A percentile compares a stretch with the other conserved stretches of the same genome.
These are phyloP conservation scores for Suzukiozyma palmioleophila DNA, from an alignment of 1,139 yeast species.

Conservation along the genomic window DNA sequence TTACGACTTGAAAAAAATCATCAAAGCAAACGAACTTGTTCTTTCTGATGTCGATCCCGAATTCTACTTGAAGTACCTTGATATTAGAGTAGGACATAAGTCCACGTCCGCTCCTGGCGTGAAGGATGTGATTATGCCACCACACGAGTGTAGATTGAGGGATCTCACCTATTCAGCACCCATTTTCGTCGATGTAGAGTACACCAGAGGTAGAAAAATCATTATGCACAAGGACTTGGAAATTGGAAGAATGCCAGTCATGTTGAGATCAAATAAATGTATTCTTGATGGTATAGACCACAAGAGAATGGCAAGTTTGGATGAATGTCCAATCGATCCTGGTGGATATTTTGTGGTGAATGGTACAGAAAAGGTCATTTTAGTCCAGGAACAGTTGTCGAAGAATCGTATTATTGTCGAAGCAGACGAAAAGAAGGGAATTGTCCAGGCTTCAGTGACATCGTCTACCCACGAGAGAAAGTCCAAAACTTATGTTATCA, in stretches of 20 bases:
- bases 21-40: constrained; percentile 83
- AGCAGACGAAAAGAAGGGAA: constrained; percentile 89
- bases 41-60: constrained; percentile 96
- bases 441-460: constrained; percentile 96
- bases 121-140: constrained; percentile 70
- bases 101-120: constrained; percentile 48
- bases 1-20: constrained; percentile 85
- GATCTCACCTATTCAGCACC: constrained; percentile 97
- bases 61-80: constrained; percentile 85
- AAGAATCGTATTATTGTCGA: constrained; percentile 97
- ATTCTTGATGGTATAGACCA: constrained; percentile 76
- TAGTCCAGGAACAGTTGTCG: constrained; percentile 94
- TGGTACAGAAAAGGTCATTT: constrained; percentile 96
- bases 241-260: constrained; percentile 96
- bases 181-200: constrained; percentile 93
- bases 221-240: constrained; percentile 87
- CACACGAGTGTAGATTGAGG: constrained; percentile 94
- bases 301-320: constrained; percentile 76
- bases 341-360: constrained; percentile 98
- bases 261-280: constrained; percentile 92
- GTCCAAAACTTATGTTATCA: constrained; percentile 91
- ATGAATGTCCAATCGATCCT: constrained; percentile 97
- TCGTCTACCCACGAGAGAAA: constrained; percentile 97
- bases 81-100: constrained; percentile 81
- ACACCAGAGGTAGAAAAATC: constrained; percentile 89